phyloP scores from a whole-genome alignment of 441 rosid genomes.

The Adansonia grandidieri region DNA sequence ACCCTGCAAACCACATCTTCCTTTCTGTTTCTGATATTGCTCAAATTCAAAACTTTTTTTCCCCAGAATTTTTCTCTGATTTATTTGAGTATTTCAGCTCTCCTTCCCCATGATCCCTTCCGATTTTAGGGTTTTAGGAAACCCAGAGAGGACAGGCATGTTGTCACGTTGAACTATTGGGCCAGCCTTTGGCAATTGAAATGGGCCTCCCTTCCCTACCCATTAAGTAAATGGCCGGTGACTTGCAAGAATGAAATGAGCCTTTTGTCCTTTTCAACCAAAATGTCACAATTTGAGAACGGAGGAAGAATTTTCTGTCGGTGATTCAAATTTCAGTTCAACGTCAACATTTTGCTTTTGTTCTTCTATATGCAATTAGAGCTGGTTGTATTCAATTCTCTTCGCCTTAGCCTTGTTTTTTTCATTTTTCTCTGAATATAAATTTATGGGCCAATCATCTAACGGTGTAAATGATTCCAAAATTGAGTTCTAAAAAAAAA shows the following conservation, averaged over 20 bases:
- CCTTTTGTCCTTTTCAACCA: not conserved
- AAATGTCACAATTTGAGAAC: too few species aligned
- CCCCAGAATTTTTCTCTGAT: not conserved
- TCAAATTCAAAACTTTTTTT: not conserved
- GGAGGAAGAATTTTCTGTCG: too few species aligned
- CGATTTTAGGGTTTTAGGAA: constrained; percentile 25
- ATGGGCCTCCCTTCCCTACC: not conserved
- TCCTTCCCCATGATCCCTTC: not conserved
- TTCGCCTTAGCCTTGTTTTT: not conserved
- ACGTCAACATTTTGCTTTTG: not conserved
- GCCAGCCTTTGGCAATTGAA: not conserved
- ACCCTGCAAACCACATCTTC: constrained; percentile 22
- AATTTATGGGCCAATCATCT: not conserved
- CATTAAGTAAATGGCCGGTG: not conserved
- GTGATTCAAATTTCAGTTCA: too few species aligned
- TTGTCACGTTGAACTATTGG: not conserved
- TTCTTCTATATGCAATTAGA: not conserved
- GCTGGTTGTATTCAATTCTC: not conserved
- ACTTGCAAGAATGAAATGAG: not conserved
- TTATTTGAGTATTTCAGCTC: not conserved
- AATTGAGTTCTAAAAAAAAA: not conserved
- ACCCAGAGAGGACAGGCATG: not conserved
- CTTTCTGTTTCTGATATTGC: not conserved
- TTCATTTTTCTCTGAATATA: not conserved
- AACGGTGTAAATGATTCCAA: not conserved